Base-by-base conservation (phyloP, 129 eudicot genomes). In the Silybum marianum region DNA sequence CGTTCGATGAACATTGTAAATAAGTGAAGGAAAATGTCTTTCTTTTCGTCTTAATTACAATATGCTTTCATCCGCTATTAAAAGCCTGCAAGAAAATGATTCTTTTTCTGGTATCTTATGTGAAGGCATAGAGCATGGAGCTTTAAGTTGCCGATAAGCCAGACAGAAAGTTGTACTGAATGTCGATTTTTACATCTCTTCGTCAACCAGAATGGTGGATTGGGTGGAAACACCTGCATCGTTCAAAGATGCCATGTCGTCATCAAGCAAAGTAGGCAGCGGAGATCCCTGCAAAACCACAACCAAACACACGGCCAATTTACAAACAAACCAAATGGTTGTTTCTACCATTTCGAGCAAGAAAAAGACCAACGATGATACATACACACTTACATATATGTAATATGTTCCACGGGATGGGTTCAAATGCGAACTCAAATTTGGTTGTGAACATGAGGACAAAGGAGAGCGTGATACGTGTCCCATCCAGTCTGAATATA, bases 161-260 rank as follows among this genome's bases (percentile, higher is more conserved):
- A 14, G 69, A 80, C 40, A 8, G 21, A 54, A 48, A 9, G 8
- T 25, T 42, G 73, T 11, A n/a, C 24, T 34, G 12, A 72, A 69
- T 76, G 77, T 72, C 13, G 75, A 19, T 16, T 60, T 32, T 88
- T 74, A 94, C 48, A 51, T 24, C 32, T 85, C 92, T 86, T 95
- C 97, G 46, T 95, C 98, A 28, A 95, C 83, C 38, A 95, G 87
- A 87, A 95, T 86, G 71, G 92, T 93, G 28, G 97, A 92, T 34
- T 87, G 91, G 82, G 88, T 87, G 86, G 93, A 80, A 44, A 92
- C 89, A 38, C 98, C 98, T 36, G 85, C 81, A 42, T 95, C 98
- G 63, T 81, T 73, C 84, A 95, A 87, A 70, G 98, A 89, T 84
- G 87, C 90, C 92, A 89, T 89, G 78, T 92, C 98, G 86, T 95